phyloP scores from a whole-genome alignment of 2,329 filamentous ascomycete species.

The Bipolaris victoriae region DNA sequence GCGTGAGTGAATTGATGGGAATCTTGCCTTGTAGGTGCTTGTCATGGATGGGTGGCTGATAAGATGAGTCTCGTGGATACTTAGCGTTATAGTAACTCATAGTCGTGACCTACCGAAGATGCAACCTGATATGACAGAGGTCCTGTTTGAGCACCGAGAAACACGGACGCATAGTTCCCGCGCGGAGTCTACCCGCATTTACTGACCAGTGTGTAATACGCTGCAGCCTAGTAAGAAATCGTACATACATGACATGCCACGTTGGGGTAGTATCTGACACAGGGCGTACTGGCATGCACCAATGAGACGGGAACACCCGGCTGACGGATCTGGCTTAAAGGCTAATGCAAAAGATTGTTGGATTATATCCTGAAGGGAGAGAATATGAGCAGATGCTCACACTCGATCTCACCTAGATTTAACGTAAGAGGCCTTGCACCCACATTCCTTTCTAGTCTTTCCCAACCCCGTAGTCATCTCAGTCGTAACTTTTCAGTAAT shows the following conservation, averaged over 20 bases:
- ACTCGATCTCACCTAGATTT: slow-evolving; percentile 12
- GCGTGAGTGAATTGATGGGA: background rate
- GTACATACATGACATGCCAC: background rate
- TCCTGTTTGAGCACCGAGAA: background rate
- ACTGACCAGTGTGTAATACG: background rate
- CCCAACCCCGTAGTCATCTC: slow-evolving; percentile 1
- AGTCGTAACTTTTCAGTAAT: slow-evolving; percentile 11
- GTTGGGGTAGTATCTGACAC: slow-evolving; percentile 3
- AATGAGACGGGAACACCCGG: slow-evolving; percentile 10
- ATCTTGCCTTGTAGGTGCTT: background rate
- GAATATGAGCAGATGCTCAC: slow-evolving; percentile 4
- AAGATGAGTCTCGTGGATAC: background rate
- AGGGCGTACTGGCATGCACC: slow-evolving; percentile 3
- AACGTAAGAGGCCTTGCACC: background rate
- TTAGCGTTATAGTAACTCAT: background rate
- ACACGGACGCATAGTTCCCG: background rate
- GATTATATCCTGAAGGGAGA: slow-evolving; percentile 12
- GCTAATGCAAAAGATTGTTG: slow-evolving; percentile 12
- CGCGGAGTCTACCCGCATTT: background rate
- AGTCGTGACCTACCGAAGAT: background rate
- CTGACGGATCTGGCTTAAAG: slow-evolving; percentile 6
- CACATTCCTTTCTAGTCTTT: slow-evolving; percentile 1
- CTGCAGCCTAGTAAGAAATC: slow-evolving; percentile 7
- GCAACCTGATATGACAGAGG: background rate
- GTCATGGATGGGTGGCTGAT: background rate